These are phyloP conservation scores for Stephania japonica DNA, from an alignment of 164 flowering plant genomes.

Conservation along the genomic window DNA sequence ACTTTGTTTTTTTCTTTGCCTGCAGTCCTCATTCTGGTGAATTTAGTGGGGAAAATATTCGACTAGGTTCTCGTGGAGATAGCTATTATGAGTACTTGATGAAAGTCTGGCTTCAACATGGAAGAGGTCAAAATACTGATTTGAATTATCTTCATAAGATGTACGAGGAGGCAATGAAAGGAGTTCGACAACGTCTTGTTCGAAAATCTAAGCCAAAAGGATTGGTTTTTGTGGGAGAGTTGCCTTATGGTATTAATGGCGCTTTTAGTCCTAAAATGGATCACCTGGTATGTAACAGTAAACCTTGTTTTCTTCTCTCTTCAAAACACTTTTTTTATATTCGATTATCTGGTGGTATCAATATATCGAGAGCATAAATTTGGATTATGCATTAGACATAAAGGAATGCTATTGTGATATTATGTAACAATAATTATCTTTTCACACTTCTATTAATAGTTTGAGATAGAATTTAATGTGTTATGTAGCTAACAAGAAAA, in stretches of 20 bases:
- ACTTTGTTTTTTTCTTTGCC: conserved; percentile 2
- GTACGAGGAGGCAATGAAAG: conserved; percentile 96
- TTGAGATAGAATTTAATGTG: no score
- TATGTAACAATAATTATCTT: no score
- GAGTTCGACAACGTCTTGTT: conserved; percentile 82
- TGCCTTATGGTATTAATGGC: conserved; percentile 73
- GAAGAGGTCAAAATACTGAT: conserved; percentile 33
- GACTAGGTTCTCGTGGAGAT: conserved; percentile 98
- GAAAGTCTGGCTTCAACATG: conserved; percentile 94
- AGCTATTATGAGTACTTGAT: conserved; percentile 96
- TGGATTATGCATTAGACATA: no score
- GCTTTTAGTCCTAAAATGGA: conserved; percentile 94
- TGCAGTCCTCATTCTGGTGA: conserved; percentile 85
- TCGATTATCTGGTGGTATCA: no score
- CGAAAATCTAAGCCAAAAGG: conserved; percentile 76
- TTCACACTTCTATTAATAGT: no score
- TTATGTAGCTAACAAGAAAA: no score
- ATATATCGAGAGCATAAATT: no score
- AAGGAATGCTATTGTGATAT: no score
- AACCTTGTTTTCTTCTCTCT: background rate
- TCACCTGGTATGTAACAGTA: conserved; percentile 67
- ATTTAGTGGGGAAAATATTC: conserved; percentile 84
- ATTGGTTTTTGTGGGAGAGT: conserved; percentile 89
- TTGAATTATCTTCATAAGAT: conserved; percentile 62
- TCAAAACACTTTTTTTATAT: background rate